Evolutionary conservation across 805 yeast species (phyloP).

Genomic region (Zygotorulaspora chibaensis): DNA sequence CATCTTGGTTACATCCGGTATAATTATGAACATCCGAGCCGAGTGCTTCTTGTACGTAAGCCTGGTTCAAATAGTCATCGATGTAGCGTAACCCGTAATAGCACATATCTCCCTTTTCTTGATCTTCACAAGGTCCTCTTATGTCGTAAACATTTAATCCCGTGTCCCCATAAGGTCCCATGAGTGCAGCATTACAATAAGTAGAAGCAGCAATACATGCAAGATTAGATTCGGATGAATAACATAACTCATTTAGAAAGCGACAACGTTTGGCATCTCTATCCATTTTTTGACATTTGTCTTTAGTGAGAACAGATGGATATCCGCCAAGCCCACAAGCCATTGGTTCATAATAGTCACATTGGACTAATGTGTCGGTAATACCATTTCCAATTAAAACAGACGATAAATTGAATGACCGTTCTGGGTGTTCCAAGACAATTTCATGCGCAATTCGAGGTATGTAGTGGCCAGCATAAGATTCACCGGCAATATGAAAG

Average conservation of each 20-base stretch:
- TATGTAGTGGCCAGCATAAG: slow-evolving; percentile 80
- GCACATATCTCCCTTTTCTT: slow-evolving; percentile 56
- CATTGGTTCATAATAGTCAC: slow-evolving; percentile 82
- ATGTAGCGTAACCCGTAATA: slow-evolving; percentile 68
- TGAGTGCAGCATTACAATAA: slow-evolving; percentile 68
- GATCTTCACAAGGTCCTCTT: slow-evolving; percentile 70
- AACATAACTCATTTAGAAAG: slow-evolving; percentile 60
- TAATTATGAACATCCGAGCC: slow-evolving; percentile 81
- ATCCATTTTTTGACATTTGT: slow-evolving; percentile 63
- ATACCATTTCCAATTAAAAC: slow-evolving; percentile 90
- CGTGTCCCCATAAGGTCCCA: slow-evolving; percentile 63
- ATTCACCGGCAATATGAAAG: slow-evolving; percentile 82
- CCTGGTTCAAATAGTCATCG: slow-evolving; percentile 67
- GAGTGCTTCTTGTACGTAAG: slow-evolving; percentile 64
- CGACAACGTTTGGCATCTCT: slow-evolving; percentile 61
- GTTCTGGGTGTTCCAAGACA: slow-evolving; percentile 39
- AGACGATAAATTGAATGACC: slow-evolving; percentile 64
- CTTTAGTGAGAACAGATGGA: slow-evolving; percentile 65
- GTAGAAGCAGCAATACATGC: slow-evolving; percentile 80
- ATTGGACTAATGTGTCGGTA: slow-evolving; percentile 78
- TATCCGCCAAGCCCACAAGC: slow-evolving; percentile 90
- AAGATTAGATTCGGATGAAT: slow-evolving; percentile 56
- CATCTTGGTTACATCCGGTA: slow-evolving; percentile 63
- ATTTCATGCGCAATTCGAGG: slow-evolving; percentile 64
- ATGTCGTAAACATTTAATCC: slow-evolving; percentile 88